These are phyloP conservation scores for Maudiozyma bulderi DNA, from an alignment of 805 yeast genomes.

Conservation along the genomic window DNA sequence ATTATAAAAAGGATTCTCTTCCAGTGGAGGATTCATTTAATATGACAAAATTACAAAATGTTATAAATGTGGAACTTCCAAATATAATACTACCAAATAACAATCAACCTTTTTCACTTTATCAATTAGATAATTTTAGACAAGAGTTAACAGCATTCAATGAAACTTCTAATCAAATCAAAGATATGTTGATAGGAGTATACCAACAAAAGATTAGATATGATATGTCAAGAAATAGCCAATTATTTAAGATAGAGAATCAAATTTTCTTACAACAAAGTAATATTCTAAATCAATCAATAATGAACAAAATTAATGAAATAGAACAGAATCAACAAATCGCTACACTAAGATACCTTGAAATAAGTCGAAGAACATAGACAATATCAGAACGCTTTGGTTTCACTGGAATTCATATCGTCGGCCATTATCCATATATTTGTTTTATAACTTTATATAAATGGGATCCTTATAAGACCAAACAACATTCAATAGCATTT, in stretches of 20 bases:
- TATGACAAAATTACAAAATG: conserved; percentile 8
- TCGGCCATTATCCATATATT: not conserved
- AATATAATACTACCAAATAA: conserved; percentile 9
- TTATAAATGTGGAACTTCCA: conserved; percentile 2
- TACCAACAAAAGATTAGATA: conserved; percentile 14
- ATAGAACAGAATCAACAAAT: conserved; percentile 17
- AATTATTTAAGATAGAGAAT: conserved; percentile 18
- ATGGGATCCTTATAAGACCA: too few relatives aligned
- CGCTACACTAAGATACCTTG: conserved; percentile 1
- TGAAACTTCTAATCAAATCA: conserved; percentile 11
- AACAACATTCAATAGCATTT: too few relatives aligned
- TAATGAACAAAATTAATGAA: conserved; percentile 16
- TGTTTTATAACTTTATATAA: not conserved
- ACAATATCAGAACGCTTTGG: not conserved
- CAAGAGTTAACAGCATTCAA: conserved; percentile 12
- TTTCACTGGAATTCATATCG: not conserved
- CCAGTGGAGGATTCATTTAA: conserved; percentile 5
- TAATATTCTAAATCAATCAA: conserved; percentile 13
- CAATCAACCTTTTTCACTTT: conserved; percentile 7
- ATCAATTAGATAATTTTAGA: conserved; percentile 11
- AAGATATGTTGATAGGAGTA: conserved; percentile 10
- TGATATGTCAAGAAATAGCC: conserved; percentile 12
- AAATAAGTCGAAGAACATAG: not conserved
- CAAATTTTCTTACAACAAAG: conserved; percentile 10
- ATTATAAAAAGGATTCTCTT: conserved; percentile 16